Evolutionary conservation across 805 yeast species (phyloP).

Genomic region (Candida stauntonica): DNA sequence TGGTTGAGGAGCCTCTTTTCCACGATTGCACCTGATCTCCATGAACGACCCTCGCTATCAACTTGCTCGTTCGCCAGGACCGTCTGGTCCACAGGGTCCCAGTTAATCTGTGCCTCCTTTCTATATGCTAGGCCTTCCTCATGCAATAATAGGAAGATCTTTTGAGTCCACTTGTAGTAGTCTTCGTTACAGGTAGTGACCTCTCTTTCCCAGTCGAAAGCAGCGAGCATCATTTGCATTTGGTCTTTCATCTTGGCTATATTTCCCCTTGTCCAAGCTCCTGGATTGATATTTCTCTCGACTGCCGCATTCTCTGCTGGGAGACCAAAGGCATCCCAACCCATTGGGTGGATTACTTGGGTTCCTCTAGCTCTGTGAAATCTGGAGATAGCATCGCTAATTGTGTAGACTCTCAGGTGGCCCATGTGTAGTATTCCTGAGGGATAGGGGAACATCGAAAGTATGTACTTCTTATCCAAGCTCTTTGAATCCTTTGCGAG

Average conservation of each 20-base stretch:
- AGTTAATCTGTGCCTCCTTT: constrained; percentile 83
- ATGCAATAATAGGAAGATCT: constrained; percentile 67
- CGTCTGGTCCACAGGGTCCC: constrained; percentile 97
- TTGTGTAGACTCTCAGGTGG: constrained; percentile 88
- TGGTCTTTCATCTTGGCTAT: constrained; percentile 85
- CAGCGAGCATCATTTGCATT: constrained; percentile 70
- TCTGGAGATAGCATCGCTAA: constrained; percentile 79
- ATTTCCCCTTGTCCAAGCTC: constrained; percentile 76
- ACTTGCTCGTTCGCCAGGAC: constrained; percentile 97
- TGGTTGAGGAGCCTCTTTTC: constrained; percentile 79
- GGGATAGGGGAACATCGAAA: constrained; percentile 95
- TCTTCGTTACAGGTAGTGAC: constrained; percentile 81
- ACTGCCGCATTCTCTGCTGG: constrained; percentile 99
- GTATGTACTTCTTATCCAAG: constrained; percentile 48
- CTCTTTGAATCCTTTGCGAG: constrained; percentile 21
- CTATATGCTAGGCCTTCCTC: constrained; percentile 82
- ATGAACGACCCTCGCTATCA: constrained; percentile 82
- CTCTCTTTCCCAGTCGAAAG: constrained; percentile 93
- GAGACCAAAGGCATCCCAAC: constrained; percentile 98
- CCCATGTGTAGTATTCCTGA: constrained; percentile 93
- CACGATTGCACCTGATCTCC: constrained; percentile 96
- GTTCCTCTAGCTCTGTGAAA: constrained; percentile 73
- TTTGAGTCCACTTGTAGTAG: constrained; percentile 91
- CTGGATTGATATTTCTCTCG: constrained; percentile 75
- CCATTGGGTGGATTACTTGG: constrained; percentile 91